phyloP scores from a whole-genome alignment of 768 basidiomycete species.

The Mycena indigotica region DNA sequence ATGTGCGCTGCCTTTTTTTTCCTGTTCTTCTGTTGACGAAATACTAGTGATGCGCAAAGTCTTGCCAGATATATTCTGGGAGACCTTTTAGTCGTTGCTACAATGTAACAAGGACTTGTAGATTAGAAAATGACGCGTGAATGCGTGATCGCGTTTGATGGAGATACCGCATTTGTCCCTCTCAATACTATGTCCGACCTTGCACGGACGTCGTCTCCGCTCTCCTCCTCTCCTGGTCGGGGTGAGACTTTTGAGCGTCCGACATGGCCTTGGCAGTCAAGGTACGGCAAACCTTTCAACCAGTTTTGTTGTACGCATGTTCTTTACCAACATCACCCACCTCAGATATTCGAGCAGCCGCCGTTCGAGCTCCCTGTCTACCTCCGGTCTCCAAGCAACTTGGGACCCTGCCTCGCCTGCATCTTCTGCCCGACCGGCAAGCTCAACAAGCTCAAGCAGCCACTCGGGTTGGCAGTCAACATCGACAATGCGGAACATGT shows the following conservation, averaged over 20 bases:
- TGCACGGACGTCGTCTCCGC: constrained; percentile 39
- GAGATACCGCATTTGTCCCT: neutral
- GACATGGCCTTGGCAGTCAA: constrained; percentile 57
- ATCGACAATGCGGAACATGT: constrained; percentile 23
- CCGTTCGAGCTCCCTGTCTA: constrained; percentile 16
- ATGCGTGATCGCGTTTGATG: neutral
- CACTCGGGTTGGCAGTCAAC: constrained; percentile 27
- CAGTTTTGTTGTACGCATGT: neutral
- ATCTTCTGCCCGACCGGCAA: constrained; percentile 23
- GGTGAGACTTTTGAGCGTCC: constrained; percentile 53
- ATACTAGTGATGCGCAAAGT: constrained; percentile 74
- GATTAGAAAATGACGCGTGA: neutral
- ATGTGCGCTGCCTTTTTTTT: constrained; percentile 43
- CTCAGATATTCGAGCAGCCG: constrained; percentile 18
- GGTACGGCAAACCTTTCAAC: constrained; percentile 4
- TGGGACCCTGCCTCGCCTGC: constrained; percentile 36
- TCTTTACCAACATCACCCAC: constrained; percentile 27
- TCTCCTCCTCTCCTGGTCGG: constrained; percentile 51
- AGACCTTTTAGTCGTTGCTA: constrained; percentile 58
- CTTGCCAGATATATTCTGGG: constrained; percentile 74
- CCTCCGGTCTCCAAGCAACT: constrained; percentile 10
- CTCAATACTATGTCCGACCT: constrained; percentile 40
- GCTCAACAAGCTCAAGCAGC: constrained; percentile 15
- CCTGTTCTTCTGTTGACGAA: neutral
- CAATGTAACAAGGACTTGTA: no score